Conservation (phyloP, 176 grass and related monocot species). For the Cocos nucifera region DNA sequence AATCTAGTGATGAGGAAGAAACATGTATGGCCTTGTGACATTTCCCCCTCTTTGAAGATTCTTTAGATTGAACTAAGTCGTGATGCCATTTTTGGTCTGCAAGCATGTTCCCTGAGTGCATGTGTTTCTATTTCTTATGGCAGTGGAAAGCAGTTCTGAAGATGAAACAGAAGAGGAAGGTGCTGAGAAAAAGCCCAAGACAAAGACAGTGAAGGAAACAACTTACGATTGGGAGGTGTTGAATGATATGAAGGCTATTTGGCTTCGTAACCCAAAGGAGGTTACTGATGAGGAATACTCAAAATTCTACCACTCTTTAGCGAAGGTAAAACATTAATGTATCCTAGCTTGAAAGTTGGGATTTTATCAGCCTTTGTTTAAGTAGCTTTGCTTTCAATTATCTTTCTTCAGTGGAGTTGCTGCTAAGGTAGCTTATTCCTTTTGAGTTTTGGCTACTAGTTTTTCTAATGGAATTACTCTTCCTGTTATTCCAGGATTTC, state of each 20-base stretch:
- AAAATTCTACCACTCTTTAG: conserved; percentile 89
- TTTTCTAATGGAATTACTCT: too few relatives aligned
- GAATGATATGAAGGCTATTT: conserved; percentile 96
- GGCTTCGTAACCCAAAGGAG: conserved; percentile 89
- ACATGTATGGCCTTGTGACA: conserved; percentile 29
- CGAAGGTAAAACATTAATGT: conserved; percentile 43
- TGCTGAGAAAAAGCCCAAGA: conserved; percentile 87
- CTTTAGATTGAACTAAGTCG: too few relatives aligned
- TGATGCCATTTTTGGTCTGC: too few relatives aligned
- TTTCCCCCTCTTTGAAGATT: not conserved
- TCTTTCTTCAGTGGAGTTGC: too few relatives aligned
- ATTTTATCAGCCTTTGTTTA: too few relatives aligned
- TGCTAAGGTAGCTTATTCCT: too few relatives aligned
- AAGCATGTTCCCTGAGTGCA: too few relatives aligned
- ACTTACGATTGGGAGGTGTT: conserved; percentile 79
- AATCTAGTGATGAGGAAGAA: conserved; percentile 72
- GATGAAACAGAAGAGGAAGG: conserved; percentile 70
- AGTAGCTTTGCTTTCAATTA: too few relatives aligned
- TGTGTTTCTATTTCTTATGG: conserved; percentile 16
- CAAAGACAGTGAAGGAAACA: conserved; percentile 84
- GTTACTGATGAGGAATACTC: conserved; percentile 93
- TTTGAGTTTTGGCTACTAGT: not conserved
- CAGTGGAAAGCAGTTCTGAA: conserved; percentile 45
- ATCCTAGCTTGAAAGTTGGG: too few relatives aligned
- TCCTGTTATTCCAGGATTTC: conserved; percentile 48